Conservation (phyloP, 352 stramenopile genomes). For the Thraustochytrium striatum region DNA sequence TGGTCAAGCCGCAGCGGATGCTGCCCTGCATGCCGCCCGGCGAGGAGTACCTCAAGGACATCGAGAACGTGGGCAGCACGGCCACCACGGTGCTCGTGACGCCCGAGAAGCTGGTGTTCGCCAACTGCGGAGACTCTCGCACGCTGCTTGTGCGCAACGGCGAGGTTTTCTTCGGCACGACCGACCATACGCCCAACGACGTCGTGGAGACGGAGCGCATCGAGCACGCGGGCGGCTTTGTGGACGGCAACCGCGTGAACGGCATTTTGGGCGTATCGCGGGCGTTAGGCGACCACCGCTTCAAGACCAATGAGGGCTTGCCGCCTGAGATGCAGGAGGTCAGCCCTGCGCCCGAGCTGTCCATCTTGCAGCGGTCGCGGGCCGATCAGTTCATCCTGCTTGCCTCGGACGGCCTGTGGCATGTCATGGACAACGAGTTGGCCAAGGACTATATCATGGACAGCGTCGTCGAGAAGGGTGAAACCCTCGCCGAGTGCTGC, state of each 20-base stretch:
- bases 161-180: constrained; percentile 8
- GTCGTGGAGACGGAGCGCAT: constrained; percentile 61
- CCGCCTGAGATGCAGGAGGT: constrained; percentile 15
- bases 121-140: constrained; percentile 17
- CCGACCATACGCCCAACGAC: constrained; percentile 60
- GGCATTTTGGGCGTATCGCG: constrained; percentile 64
- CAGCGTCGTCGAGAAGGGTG: too few relatives aligned
- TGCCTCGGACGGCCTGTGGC: constrained; percentile 83
- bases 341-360: neutral
- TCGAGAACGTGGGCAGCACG: constrained; percentile 22
- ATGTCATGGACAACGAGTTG: constrained; percentile 78
- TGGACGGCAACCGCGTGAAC: constrained; percentile 61
- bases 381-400: constrained; percentile 62
- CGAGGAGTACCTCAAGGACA: neutral
- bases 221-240: constrained; percentile 59
- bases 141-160: neutral
- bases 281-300: constrained; percentile 64
- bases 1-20: neutral
- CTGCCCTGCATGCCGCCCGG: neutral
- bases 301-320: constrained; percentile 55
- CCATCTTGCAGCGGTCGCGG: neutral
- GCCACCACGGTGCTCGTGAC: neutral
- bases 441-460: too few relatives aligned
- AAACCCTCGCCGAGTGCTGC: too few relatives aligned
- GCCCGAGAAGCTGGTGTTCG: neutral